Percentiles rank a stretch among this genome's conserved stretches.
Evolutionary conservation across 208 protist genomes (phyloP).

Genomic region (Leptomonas seymouri): DNA sequence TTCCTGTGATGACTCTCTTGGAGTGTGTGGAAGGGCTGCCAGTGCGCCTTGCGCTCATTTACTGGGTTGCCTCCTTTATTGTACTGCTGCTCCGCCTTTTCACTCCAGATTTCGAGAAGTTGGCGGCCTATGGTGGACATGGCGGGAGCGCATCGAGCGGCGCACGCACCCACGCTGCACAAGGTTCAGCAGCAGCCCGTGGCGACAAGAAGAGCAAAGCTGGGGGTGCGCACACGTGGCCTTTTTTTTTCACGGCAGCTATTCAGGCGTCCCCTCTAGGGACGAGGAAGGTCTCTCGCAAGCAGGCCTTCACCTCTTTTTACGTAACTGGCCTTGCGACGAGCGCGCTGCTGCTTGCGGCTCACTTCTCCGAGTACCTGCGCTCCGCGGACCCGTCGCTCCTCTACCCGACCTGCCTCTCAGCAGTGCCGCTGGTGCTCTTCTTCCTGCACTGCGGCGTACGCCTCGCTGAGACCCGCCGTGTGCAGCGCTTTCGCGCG

Average conservation of each 20-base stretch:
- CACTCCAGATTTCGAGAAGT: conserved; percentile 30
- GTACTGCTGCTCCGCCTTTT: conserved; percentile 43
- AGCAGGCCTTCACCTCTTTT: conserved; percentile 50
- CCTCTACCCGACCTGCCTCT: background rate
- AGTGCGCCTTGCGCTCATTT: conserved; percentile 35
- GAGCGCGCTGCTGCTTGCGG: conserved; percentile 18
- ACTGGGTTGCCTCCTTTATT: conserved; percentile 52
- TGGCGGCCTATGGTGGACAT: conserved; percentile 59
- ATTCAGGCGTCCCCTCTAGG: conserved; percentile 26
- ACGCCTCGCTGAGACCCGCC: conserved; percentile 63
- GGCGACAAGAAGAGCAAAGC: background rate
- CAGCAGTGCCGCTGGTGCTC: conserved; percentile 31
- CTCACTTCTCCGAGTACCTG: background rate
- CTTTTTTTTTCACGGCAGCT: background rate
- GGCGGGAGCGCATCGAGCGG: background rate
- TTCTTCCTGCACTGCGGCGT: conserved; percentile 72
- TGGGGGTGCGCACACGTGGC: background rate
- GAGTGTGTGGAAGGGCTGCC: background rate
- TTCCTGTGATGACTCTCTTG: background rate
- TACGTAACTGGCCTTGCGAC: conserved; percentile 52
- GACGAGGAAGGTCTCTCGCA: conserved; percentile 32
- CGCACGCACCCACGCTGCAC: background rate
- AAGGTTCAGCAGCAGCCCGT: background rate
- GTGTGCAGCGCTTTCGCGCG: conserved; percentile 52
- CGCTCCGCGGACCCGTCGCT: background rate